These are phyloP conservation scores for Ambrosia hybrid DNA, from an alignment of 140 eudicot genomes.

Conservation along the genomic window DNA sequence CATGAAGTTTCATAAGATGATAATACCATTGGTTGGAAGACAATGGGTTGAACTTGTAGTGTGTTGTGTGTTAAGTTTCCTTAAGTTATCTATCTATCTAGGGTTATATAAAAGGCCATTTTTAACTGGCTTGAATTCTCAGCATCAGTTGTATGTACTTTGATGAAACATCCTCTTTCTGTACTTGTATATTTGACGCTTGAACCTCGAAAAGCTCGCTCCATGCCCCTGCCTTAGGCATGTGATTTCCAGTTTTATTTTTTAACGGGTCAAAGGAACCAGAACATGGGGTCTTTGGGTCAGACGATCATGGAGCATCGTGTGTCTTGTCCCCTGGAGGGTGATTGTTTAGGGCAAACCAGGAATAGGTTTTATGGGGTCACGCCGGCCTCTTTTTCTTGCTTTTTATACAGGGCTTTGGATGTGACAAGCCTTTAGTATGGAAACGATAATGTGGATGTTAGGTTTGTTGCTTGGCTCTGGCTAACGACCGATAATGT, in stretches of 20 bases:
- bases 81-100: background rate
- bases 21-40: conserved; percentile 1
- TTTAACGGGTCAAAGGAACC: background rate
- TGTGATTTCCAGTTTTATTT: background rate
- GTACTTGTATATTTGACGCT: background rate
- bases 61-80: conserved; percentile 19
- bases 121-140: background rate
- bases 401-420: no score
- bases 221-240: background rate
- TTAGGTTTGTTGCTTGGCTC: no score
- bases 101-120: conserved; percentile 12
- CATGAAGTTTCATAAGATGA: conserved; percentile 1
- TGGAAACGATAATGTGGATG: no score
- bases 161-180: background rate
- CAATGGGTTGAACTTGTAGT: conserved; percentile 14
- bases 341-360: no score
- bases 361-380: no score
- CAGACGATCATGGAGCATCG: no score
- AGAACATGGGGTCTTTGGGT: background rate
- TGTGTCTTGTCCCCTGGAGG: no score
- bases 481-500: no score
- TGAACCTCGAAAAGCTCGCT: background rate
- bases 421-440: no score
- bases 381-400: no score
- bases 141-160: conserved; percentile 14